Base-by-base conservation (phyloP, 2,329 filamentous ascomycete genomes). In the Epicoccum sorghinum region DNA sequence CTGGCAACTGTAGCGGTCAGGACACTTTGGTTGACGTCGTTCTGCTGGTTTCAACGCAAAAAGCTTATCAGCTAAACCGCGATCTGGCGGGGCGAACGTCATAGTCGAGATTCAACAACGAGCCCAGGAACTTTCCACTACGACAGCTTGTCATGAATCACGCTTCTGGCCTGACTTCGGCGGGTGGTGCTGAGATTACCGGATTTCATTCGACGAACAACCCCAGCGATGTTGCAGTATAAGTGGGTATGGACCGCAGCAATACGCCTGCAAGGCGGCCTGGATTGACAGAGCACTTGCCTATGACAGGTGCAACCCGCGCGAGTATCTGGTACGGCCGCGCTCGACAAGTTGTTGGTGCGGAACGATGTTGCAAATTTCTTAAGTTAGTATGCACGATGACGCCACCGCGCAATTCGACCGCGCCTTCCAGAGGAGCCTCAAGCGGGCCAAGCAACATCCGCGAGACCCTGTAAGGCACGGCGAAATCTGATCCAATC, bases 281-380 rank as follows among this genome's bases (percentile, higher is more conserved):
- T 55, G 47, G 46, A 55, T 52, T 30, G 55, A 52, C 55, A 55
- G n/a, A 43, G n/a, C 46, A 52, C 47, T 48, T 57, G 55, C 30
- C 49, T 43, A 47, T 53, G 52, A 47, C 55, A 55, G 57, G 57
- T 58, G 57, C 59, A 61, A 60, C 58, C 61, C 53, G 35, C 44
- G 47, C 58, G 54, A 62, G 55, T 59, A 47, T 40, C 58, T 60
- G 55, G 43, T 35, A 65, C 68, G 67, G 64, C 67, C 65, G 66
- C 67, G 68, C 64, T 65, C 58, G 60, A 53, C 32, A 56, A 33
- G 13, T 30, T 51, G 59, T 59, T 47, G 62, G 51, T 63, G 62
- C 65, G 61, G 60, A 59, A 57, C 58, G 53, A 41, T 54, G 54
- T 52, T 53, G 47, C 59, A 61, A 62, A 67, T 57, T 55, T 62